Base-by-base conservation (phyloP, 192 early-diverging fungal species). In the Backusella circina region DNA sequence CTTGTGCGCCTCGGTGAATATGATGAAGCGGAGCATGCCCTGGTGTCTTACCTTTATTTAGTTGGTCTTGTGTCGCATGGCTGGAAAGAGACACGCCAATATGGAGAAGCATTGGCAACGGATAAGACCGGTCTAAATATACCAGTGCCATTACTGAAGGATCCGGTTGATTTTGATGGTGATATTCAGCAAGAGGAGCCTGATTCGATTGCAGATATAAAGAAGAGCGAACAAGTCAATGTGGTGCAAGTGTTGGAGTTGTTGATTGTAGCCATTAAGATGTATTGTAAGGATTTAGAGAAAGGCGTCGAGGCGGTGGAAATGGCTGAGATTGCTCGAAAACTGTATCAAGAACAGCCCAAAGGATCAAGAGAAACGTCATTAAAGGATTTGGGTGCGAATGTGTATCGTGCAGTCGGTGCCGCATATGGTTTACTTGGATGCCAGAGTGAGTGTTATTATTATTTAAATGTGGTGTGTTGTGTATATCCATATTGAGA, bases 21-120 rank as follows among this genome's bases (percentile, higher is more conserved):
- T 77, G 88, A 91, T 65, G 93, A 95, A 81, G 93, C 92, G 0
- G 84, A 88, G n/a, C 77, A 91, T 71, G 92, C 90, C 26, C 70
- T 95, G 5, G 76, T 81, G 33, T 83, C 91, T 1, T 95, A 95
- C 74, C 71, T 87, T 65, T 74, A 84, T 39, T 76, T 92, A 77
- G 85, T 86, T 21, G 86, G 84, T 37, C 81, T 85, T 5, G 50
- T 65, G 15, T 65, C 71, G 7, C 72, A 75, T 13, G 75, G 66
- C 0, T 72, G 76, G 67, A 68, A 75, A 31, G 77, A 83, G n/a
- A 23, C 38, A 13, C 71, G 73, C 16, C 26, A 31, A 12, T 36
- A 71, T 41, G 72, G 75, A 31, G 64, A 71, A 8, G 78, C 72
- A 23, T 37, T 76, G 30, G 65, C 41, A 12, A 71, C 65, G 0